A percentile compares a stretch with the other conserved stretches of the same genome.
Evolutionary conservation across 208 protist species (phyloP).

Genomic region (Trypanosoma avium): DNA sequence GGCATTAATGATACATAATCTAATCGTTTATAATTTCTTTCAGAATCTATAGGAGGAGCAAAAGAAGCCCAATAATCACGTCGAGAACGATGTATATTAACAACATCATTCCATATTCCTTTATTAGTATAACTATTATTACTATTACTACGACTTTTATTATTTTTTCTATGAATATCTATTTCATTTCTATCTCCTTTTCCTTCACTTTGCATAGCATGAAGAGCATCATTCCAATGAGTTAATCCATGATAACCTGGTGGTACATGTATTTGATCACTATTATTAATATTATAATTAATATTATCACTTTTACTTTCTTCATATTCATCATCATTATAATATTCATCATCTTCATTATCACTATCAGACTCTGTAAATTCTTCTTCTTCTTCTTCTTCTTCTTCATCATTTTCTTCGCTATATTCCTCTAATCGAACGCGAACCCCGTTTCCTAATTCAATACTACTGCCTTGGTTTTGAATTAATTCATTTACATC

Average conservation of each 20-base stretch:
- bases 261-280: neutral
- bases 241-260: constrained; percentile 11
- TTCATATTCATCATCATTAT: neutral
- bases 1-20: constrained; percentile 63
- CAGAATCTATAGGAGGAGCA: constrained; percentile 30
- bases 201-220: neutral
- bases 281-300: neutral
- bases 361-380: constrained; percentile 18
- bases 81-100: constrained; percentile 20
- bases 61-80: constrained; percentile 75
- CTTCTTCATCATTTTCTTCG: constrained; percentile 30
- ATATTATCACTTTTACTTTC: neutral
- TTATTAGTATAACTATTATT: neutral
- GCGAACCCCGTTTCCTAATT: constrained; percentile 59
- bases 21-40: constrained; percentile 56
- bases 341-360: neutral
- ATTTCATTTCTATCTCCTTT: neutral
- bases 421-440: constrained; percentile 74
- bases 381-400: constrained; percentile 30
- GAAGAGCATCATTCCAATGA: constrained; percentile 4
- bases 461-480: constrained; percentile 40
- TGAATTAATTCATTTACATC: constrained; percentile 70
- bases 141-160: too few relatives aligned
- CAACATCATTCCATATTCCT: neutral
- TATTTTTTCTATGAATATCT: too few relatives aligned